These are phyloP conservation scores for Penicillium sp. DNA, from an alignment of 2,329 filamentous ascomycete species.

Conservation along the genomic window DNA sequence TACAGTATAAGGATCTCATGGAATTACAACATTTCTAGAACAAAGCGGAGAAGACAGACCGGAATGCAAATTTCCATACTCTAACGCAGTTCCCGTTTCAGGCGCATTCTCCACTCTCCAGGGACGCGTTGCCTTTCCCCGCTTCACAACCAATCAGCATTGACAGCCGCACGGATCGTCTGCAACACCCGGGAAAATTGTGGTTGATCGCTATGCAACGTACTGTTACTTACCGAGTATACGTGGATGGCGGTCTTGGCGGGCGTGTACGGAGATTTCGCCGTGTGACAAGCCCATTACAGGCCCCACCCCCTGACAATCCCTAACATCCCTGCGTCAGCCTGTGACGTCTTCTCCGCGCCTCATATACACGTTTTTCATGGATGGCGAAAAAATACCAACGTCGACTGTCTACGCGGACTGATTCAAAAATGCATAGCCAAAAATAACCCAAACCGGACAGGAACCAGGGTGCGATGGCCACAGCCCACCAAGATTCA, in stretches of 20 bases:
- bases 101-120: conserved; percentile 11
- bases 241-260: conserved; percentile 20
- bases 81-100: conserved; percentile 10
- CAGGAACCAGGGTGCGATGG: neutral
- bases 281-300: neutral
- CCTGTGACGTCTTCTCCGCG: conserved; percentile 22
- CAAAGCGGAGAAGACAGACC: neutral
- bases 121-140: conserved; percentile 22
- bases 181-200: conserved; percentile 13
- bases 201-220: conserved; percentile 8
- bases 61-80: neutral
- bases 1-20: too few relatives aligned
- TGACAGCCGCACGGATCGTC: conserved; percentile 20
- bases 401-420: neutral
- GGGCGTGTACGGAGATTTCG: conserved; percentile 11
- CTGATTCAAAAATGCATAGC: neutral
- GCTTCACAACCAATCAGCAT: conserved; percentile 18
- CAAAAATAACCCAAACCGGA: neutral
- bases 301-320: conserved; percentile 27
- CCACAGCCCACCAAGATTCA: neutral
- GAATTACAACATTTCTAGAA: neutral
- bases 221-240: neutral
- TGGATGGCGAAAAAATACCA: neutral
- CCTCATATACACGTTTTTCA: neutral
- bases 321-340: conserved; percentile 25